Evolutionary conservation across 257 asterid genomes (phyloP), one percentile per base, ranked within the genome.

Genomic region (Agastache rugosa): DNA sequence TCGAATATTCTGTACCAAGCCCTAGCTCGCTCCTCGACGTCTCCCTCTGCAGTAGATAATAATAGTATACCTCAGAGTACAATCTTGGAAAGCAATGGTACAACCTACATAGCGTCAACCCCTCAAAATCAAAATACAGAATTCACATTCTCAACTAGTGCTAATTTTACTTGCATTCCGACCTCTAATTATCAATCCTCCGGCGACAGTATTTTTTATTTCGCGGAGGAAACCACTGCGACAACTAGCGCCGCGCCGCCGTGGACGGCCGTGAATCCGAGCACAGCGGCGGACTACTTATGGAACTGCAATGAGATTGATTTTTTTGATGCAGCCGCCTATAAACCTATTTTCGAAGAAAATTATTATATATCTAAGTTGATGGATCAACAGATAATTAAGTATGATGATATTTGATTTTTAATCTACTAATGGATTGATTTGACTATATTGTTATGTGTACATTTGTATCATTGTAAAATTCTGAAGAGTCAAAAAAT

Each of bases 271-370:
- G 44, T 12, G 19, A 58, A 58, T 58, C 19, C 15, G 35, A 31
- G 35, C 35, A 31, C 35, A 5, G 35, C 35, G 76, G 78, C 81
- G 0, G 75, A 56, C 14, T 41, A 56, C 14, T 41, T 77, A 5
- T 84, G 84, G 86, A 81, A 70, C 25, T 81, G 88, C 86, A 73
- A 60, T 41, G 86, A 79, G 16, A 71, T 79, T 23, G 84, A 84
- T 29, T 23, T 23, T 12, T 65, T 72, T 22, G 23, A 25, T 31
- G 34, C 53, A 25, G 20, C 56, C 41, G 55, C 11, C 16, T 55
- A 19, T 15, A 22, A 55, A 22, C 16, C 31, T 3, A 10, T 55
- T 55, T 55, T n/a, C 27, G 27, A 20, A 53, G 59, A 29, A 15
- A 20, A 20, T 53, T 53, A 53, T 17, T 53, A n/a, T n/a, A n/a